These are phyloP conservation scores for Auriscalpium microsporum DNA, from an alignment of 768 basidiomycete genomes.

Conservation along the genomic window DNA sequence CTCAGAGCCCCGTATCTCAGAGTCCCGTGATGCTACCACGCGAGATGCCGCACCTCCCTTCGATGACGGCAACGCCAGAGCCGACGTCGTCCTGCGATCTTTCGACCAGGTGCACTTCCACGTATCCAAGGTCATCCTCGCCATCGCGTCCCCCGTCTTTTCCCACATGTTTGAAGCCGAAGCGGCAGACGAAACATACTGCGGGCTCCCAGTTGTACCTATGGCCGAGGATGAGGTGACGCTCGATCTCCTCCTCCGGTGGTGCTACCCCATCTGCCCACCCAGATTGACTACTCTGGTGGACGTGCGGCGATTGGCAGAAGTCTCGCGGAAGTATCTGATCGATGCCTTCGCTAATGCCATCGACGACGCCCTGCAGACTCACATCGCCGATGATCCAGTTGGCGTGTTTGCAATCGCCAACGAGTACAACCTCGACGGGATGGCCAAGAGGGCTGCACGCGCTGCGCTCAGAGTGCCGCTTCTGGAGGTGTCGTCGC, in stretches of 20 bases:
- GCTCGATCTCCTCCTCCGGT: background rate
- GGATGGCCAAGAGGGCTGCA: background rate
- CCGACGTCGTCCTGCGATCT: slow-evolving; percentile 6
- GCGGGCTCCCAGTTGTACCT: background rate
- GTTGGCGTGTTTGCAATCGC: background rate
- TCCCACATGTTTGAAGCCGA: background rate
- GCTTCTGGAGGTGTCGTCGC: background rate
- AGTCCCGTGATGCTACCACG: too few relatives aligned
- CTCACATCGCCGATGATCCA: background rate
- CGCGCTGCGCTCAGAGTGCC: background rate
- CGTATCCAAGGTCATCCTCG: slow-evolving; percentile 3
- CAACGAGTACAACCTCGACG: background rate
- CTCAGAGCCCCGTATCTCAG: too few relatives aligned
- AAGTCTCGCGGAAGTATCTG: background rate
- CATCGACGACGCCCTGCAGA: background rate
- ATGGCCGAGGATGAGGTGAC: background rate
- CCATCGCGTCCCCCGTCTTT: background rate
- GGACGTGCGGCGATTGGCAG: background rate
- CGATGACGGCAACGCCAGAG: background rate
- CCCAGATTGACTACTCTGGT: background rate
- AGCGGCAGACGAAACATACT: background rate
- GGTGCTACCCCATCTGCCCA: background rate
- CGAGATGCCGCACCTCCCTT: background rate
- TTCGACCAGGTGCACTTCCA: slow-evolving; percentile 4
- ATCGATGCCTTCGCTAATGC: background rate